Percentiles rank a stretch among this genome's conserved stretches.
phyloP scores from a whole-genome alignment of 2,329 filamentous ascomycete species.

The Xylariaceae sp. region DNA sequence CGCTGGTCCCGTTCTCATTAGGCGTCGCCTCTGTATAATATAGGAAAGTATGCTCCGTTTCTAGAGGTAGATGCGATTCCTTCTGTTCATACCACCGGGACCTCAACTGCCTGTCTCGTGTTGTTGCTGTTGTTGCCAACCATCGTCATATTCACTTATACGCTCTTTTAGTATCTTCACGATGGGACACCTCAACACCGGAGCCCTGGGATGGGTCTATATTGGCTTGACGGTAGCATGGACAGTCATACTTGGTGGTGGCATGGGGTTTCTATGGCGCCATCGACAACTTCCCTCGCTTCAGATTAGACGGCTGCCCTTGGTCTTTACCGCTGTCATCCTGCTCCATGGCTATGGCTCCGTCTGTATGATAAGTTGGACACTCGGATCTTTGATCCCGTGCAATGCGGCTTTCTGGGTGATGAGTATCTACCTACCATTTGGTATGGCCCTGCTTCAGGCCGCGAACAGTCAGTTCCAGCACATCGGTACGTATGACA shows the following conservation, averaged over 20 bases:
- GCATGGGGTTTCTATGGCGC: conserved; percentile 18
- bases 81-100: no score
- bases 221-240: conserved; percentile 12
- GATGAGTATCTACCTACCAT: conserved; percentile 62
- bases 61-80: no score
- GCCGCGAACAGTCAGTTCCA: conserved; percentile 59
- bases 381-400: conserved; percentile 34
- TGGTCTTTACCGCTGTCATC: conserved; percentile 22
- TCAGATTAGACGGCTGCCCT: conserved; percentile 26
- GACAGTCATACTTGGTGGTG: conserved; percentile 17
- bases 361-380: conserved; percentile 27
- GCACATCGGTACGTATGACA: no score
- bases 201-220: conserved; percentile 13
- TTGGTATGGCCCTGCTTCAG: conserved; percentile 63
- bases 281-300: conserved; percentile 24
- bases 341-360: conserved; percentile 18
- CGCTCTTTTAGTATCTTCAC: background rate
- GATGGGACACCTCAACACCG: background rate
- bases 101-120: background rate
- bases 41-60: no score
- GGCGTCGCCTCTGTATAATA: no score
- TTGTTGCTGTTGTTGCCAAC: background rate
- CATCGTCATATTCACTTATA: background rate
- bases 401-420: conserved; percentile 59
- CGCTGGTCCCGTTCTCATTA: no score